A percentile compares a stretch with the other conserved stretches of the same genome.
Evolutionary conservation across 805 yeast genomes (phyloP).

Genomic region (Jamesozyma lodderae): DNA sequence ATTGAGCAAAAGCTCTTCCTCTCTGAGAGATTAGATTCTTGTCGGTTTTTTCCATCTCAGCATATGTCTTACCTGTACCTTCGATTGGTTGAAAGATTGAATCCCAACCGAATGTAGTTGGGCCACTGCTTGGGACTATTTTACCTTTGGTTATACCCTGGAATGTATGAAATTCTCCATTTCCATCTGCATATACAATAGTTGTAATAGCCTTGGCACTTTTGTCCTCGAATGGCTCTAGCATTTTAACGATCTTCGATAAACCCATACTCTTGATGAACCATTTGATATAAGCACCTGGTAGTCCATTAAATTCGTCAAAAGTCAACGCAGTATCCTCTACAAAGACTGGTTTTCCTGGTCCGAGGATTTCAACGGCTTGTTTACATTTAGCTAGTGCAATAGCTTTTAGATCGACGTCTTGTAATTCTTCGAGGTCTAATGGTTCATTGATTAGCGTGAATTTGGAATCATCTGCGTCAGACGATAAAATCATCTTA

Average conservation of each 20-base stretch:
- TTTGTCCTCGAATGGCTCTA: constrained; percentile 74
- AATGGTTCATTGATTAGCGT: constrained; percentile 51
- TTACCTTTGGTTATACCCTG: constrained; percentile 78
- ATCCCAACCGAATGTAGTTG: constrained; percentile 89
- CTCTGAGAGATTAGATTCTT: constrained; percentile 87
- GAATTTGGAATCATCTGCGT: constrained; percentile 13
- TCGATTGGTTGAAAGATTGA: constrained; percentile 68
- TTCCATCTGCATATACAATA: constrained; percentile 81
- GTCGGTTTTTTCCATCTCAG: constrained; percentile 70
- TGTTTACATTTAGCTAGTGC: constrained; percentile 65
- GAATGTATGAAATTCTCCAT: constrained; percentile 70
- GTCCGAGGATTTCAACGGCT: constrained; percentile 52
- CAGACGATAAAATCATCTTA: constrained; percentile 46
- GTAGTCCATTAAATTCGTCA: constrained; percentile 70
- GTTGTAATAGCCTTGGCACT: constrained; percentile 85
- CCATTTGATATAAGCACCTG: constrained; percentile 97
- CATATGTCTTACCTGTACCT: constrained; percentile 63
- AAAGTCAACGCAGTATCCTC: constrained; percentile 92
- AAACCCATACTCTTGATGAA: constrained; percentile 70
- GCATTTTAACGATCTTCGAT: constrained; percentile 65
- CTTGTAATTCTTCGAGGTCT: constrained; percentile 89
- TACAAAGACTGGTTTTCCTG: constrained; percentile 74
- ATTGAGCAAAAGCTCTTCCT: constrained; percentile 67
- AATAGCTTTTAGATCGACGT: constrained; percentile 66
- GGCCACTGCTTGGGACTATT: constrained; percentile 74